These are phyloP conservation scores for Aspergillus haitiensis DNA, from an alignment of 495 filamentous ascomycete species.

Conservation along the genomic window DNA sequence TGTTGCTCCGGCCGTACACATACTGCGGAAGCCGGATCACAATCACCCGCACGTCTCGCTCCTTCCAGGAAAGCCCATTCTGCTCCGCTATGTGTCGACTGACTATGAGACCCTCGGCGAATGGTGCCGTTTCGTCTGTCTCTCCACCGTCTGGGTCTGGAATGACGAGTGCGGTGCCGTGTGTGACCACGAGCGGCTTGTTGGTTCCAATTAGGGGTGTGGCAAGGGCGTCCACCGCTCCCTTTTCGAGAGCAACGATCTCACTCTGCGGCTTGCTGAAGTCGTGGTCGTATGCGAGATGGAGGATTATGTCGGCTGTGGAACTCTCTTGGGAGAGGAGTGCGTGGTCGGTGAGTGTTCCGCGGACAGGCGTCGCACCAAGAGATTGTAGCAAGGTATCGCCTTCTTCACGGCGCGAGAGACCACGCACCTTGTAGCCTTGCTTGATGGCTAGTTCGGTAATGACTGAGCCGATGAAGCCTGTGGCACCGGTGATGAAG, in stretches of 20 bases:
- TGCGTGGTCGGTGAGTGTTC: slow-evolving; percentile 39
- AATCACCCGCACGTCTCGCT: slow-evolving; percentile 35
- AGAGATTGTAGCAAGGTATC: slow-evolving; percentile 31
- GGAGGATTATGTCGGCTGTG: slow-evolving; percentile 43
- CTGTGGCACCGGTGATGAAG: slow-evolving; percentile 52
- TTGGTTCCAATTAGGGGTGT: slow-evolving; percentile 33
- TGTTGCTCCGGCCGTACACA: slow-evolving; percentile 41
- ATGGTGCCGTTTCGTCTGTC: slow-evolving; percentile 34
- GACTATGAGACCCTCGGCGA: slow-evolving; percentile 11
- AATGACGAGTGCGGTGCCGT: slow-evolving; percentile 38
- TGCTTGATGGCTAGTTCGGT: slow-evolving; percentile 40
- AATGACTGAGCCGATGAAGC: slow-evolving; percentile 47
- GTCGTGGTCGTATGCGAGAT: slow-evolving; percentile 49
- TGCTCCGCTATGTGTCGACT: slow-evolving; percentile 35
- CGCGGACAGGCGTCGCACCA: slow-evolving; percentile 37
- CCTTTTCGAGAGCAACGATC: slow-evolving; percentile 31
- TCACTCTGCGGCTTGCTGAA: slow-evolving; percentile 37
- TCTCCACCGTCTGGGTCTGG: slow-evolving; percentile 27
- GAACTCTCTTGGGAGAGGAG: slow-evolving; percentile 36
- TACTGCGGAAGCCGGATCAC: slow-evolving; percentile 46
- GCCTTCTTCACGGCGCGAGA: slow-evolving; percentile 39
- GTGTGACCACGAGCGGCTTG: slow-evolving; percentile 43
- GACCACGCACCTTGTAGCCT: slow-evolving; percentile 45
- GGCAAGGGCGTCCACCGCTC: slow-evolving; percentile 41
- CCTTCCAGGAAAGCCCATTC: slow-evolving; percentile 26